phyloP scores from a whole-genome alignment of 495 filamentous ascomycete species.

The Copromyces sp. region DNA sequence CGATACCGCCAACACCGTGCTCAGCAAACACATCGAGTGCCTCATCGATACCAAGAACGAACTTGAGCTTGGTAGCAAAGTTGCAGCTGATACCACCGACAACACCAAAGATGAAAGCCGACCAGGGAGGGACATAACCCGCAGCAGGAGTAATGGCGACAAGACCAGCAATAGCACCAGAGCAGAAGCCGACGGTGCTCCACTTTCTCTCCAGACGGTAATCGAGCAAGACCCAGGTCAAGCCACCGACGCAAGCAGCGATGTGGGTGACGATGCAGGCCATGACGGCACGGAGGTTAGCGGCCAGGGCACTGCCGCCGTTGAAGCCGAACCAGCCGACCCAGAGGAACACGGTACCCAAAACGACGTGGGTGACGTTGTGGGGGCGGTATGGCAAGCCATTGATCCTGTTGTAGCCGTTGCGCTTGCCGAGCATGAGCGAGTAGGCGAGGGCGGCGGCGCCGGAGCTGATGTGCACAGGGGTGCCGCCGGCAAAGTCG shows the following conservation, averaged over 20 bases:
- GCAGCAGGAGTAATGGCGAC: constrained; percentile 93
- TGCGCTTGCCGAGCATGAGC: constrained; percentile 82
- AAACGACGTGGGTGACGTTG: constrained; percentile 93
- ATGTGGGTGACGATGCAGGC: constrained; percentile 64
- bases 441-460: constrained; percentile 84
- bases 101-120: constrained; percentile 81
- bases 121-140: constrained; percentile 83
- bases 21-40: constrained; percentile 93
- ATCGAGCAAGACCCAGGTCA: constrained; percentile 93
- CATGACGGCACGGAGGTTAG: constrained; percentile 81
- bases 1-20: constrained; percentile 78
- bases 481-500: constrained; percentile 93
- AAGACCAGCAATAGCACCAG: constrained; percentile 83
- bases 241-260: constrained; percentile 73
- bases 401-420: constrained; percentile 68
- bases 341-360: constrained; percentile 97
- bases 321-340: constrained; percentile 99
- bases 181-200: constrained; percentile 97
- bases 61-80: constrained; percentile 96
- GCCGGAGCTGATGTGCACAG: constrained; percentile 91
- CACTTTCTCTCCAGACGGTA: constrained; percentile 93
- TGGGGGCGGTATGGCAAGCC: constrained; percentile 95
- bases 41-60: constrained; percentile 77
- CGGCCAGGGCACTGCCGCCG: constrained; percentile 79
- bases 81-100: constrained; percentile 81